Conservation (phyloP, 2,329 filamentous ascomycete genomes). For the Hypoxylon sp. region DNA sequence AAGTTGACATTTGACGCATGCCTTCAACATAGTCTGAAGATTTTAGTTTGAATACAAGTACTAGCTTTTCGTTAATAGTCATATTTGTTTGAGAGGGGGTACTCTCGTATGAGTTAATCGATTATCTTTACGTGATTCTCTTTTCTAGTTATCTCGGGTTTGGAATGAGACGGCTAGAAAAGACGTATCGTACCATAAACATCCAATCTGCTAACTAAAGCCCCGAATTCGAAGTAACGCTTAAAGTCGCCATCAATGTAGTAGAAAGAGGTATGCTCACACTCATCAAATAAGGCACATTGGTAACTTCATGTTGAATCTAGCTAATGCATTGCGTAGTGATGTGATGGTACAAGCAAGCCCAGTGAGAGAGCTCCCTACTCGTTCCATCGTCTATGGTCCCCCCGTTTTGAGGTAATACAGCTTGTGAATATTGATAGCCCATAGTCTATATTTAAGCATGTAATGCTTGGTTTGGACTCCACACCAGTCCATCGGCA, state of each 20-base stretch:
- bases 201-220: not conserved
- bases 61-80: no score
- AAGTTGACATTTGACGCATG: no score
- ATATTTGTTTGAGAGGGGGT: no score
- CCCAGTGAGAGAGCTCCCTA: constrained; percentile 21
- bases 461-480: constrained; percentile 21
- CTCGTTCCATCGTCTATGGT: constrained; percentile 30
- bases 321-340: constrained; percentile 19
- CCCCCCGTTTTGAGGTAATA: constrained; percentile 18
- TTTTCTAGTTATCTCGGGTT: not conserved
- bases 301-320: constrained; percentile 21
- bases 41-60: no score
- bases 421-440: constrained; percentile 11
- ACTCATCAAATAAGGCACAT: constrained; percentile 1
- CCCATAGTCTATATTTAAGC: constrained; percentile 34
- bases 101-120: no score
- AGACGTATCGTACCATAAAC: not conserved
- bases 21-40: no score
- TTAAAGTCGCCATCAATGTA: not conserved
- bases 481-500: constrained; percentile 8
- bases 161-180: not conserved
- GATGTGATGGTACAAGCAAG: constrained; percentile 29
- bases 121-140: not conserved
- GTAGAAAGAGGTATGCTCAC: not conserved
- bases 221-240: not conserved